phyloP scores from a whole-genome alignment of 2,329 filamentous ascomycete genomes.

The Coniochaeta sp. region DNA sequence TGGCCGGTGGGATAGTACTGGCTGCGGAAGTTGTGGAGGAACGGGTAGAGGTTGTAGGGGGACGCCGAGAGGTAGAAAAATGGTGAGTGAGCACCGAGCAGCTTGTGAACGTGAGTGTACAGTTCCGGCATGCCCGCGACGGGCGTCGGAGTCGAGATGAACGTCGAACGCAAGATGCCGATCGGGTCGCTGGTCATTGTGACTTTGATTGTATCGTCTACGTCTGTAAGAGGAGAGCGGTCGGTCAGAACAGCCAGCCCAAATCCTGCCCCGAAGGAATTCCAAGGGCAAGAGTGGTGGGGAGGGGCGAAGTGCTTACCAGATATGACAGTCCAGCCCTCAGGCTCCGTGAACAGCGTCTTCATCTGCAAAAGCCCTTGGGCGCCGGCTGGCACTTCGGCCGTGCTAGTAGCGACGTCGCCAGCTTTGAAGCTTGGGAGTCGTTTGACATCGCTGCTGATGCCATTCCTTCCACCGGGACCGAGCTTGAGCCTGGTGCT shows the following conservation, averaged over 20 bases:
- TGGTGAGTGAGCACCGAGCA: constrained; percentile 51
- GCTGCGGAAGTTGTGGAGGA: constrained; percentile 68
- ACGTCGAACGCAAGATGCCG: constrained; percentile 78
- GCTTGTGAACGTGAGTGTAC: constrained; percentile 57
- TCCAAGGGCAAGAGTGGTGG: background rate
- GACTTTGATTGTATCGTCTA: constrained; percentile 94
- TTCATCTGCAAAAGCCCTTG: constrained; percentile 54
- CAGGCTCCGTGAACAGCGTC: constrained; percentile 66
- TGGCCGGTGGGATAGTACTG: constrained; percentile 69
- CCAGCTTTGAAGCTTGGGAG: constrained; percentile 42
- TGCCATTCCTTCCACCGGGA: constrained; percentile 64
- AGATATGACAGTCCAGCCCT: constrained; percentile 80
- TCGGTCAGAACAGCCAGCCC: background rate
- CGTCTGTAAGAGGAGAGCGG: constrained; percentile 43
- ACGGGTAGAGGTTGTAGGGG: constrained; percentile 89
- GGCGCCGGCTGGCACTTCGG: constrained; percentile 41
- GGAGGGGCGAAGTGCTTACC: constrained; percentile 32
- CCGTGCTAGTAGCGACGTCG: constrained; percentile 35
- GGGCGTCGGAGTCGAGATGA: constrained; percentile 65
- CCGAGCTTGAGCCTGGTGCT: constrained; percentile 47
- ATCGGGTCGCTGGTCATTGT: constrained; percentile 74
- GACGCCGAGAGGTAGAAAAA: constrained; percentile 95
- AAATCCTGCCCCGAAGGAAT: background rate
- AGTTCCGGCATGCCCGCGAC: constrained; percentile 79
- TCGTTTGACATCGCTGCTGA: constrained; percentile 56